phyloP scores from a whole-genome alignment of 257 asterid genomes.

The Dorcoceras hygrometricum region DNA sequence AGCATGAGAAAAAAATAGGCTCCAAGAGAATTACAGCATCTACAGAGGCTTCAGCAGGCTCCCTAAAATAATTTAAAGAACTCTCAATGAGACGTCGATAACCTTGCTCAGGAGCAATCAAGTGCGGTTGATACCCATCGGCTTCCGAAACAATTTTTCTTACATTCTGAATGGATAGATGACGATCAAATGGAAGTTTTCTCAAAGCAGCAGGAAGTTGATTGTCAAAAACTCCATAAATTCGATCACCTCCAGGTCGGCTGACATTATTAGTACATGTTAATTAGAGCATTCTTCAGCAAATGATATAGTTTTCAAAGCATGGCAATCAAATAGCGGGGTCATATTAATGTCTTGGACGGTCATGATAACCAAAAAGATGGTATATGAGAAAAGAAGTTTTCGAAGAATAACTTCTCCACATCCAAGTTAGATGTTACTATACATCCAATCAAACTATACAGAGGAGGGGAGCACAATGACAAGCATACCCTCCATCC shows the following conservation, averaged over 20 bases:
- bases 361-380: not conserved
- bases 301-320: not conserved
- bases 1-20: not conserved
- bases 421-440: no score
- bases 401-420: not conserved
- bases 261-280: slow-evolving; percentile 39
- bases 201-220: slow-evolving; percentile 94
- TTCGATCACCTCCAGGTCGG: slow-evolving; percentile 90
- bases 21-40: slow-evolving; percentile 66
- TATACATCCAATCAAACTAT: not conserved
- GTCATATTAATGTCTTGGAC: not conserved
- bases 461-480: not conserved
- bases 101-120: slow-evolving; percentile 98
- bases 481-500: slow-evolving; percentile 80
- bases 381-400: not conserved
- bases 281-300: slow-evolving; percentile 16
- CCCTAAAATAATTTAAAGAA: slow-evolving; percentile 72
- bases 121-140: slow-evolving; percentile 96
- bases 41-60: slow-evolving; percentile 94
- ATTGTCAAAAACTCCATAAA: slow-evolving; percentile 91
- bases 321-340: not conserved
- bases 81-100: slow-evolving; percentile 90
- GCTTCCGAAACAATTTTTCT: slow-evolving; percentile 89
- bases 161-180: slow-evolving; percentile 79
- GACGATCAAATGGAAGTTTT: slow-evolving; percentile 90